phyloP scores from a whole-genome alignment of 345 rosid species.

The Jatropha curcas region DNA sequence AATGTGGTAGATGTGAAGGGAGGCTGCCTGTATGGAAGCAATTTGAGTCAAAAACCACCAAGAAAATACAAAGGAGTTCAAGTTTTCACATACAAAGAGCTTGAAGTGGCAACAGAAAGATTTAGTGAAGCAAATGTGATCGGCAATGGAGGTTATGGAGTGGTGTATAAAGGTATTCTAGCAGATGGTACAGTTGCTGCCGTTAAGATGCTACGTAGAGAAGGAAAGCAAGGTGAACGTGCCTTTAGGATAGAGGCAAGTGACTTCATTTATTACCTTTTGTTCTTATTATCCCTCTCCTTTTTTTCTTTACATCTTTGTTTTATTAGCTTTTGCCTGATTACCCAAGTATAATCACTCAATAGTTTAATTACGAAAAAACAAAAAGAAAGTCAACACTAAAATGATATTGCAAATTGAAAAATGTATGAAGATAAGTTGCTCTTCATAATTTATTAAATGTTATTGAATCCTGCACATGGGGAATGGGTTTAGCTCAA shows the following conservation, averaged over 20 bases:
- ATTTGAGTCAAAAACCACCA: slow-evolving; percentile 26
- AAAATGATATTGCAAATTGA: neutral
- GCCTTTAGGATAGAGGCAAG: slow-evolving; percentile 85
- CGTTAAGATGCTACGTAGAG: slow-evolving; percentile 60
- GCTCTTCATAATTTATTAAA: neutral
- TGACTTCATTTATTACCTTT: slow-evolving; percentile 45
- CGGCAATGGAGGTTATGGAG: slow-evolving; percentile 61
- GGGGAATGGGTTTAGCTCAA: slow-evolving; percentile 29
- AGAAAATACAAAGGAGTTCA: slow-evolving; percentile 51
- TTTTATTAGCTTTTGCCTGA: neutral
- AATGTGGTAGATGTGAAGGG: slow-evolving; percentile 53
- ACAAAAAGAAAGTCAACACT: slow-evolving; percentile 9
- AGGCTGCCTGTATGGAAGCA: slow-evolving; percentile 52
- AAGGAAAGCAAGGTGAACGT: slow-evolving; percentile 73
- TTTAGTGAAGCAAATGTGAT: slow-evolving; percentile 69
- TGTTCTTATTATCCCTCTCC: slow-evolving; percentile 11
- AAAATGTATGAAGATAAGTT: neutral
- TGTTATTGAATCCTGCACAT: slow-evolving; percentile 28
- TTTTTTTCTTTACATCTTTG: neutral
- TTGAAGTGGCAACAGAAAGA: slow-evolving; percentile 60
- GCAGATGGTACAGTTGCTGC: slow-evolving; percentile 80
- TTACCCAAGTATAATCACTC: no score
- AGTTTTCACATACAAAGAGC: slow-evolving; percentile 82
- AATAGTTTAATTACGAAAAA: neutral
- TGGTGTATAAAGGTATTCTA: slow-evolving; percentile 66